These are phyloP conservation scores for Manihot esculenta DNA, from an alignment of 441 rosid species.

Conservation along the genomic window DNA sequence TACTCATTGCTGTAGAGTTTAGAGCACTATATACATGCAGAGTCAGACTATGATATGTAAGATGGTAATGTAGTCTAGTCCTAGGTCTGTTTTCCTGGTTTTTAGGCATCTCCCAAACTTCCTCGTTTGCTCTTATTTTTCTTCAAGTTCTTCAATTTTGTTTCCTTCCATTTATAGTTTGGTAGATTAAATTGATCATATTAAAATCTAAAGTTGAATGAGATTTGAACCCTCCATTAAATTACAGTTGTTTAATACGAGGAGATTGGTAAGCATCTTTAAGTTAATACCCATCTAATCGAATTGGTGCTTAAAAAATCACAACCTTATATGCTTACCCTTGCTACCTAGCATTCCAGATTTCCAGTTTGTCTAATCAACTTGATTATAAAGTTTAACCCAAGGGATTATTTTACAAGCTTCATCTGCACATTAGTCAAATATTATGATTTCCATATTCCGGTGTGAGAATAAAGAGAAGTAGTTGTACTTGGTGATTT, in stretches of 20 bases:
- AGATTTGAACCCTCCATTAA: not conserved
- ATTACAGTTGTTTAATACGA: not conserved
- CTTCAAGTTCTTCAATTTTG: not conserved
- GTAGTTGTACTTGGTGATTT: not conserved
- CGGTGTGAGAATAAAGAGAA: not conserved
- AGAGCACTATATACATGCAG: not conserved
- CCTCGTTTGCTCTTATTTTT: not conserved
- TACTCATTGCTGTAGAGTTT: too few species aligned
- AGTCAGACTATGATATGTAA: not conserved
- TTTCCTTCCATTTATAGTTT: not conserved
- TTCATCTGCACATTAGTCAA: not conserved
- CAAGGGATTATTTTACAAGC: not conserved
- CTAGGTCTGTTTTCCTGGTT: not conserved
- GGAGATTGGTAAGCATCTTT: not conserved
- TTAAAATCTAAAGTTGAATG: not conserved
- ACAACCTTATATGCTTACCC: not conserved
- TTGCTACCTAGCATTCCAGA: too few species aligned
- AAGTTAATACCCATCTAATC: not conserved
- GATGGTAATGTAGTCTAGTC: not conserved
- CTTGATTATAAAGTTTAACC: not conserved
- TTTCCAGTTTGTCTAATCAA: too few species aligned
- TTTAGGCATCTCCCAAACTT: not conserved
- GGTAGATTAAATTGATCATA: not conserved
- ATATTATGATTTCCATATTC: conserved; percentile 3
- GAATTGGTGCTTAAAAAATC: not conserved